Base-by-base conservation (phyloP, 2,329 filamentous ascomycete species). In the Endothia cerciana region DNA sequence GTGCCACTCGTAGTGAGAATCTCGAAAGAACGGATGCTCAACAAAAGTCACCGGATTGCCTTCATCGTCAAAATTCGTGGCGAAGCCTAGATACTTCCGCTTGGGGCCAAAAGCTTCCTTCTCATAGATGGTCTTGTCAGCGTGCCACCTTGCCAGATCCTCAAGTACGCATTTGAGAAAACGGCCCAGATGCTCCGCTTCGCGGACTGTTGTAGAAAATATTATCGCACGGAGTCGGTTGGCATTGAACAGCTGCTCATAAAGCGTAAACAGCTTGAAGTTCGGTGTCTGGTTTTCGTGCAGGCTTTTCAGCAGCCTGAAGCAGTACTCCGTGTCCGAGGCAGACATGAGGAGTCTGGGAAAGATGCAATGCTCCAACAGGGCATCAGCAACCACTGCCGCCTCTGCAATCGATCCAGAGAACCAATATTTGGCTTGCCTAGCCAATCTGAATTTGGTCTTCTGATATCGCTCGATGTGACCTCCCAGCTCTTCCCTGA, bases 351-450 rank as follows among this genome's bases (percentile, higher is more conserved):
- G 84, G 22, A 96, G 83, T 51, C 95, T 90, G 11, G 95, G 95
- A n/a, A 98, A 78, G 70, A 99, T 89, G 75, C 95, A 99, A 72
- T 96, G 90, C 77, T 98, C 93, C 11, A 99, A 85, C 22, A 99
- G 80, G 3, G 87, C 85, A 71, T 93, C 88, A 62, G 94, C 91
- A 4, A 96, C 83, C 8, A 81, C 82, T 65, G 91, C 88, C 47
- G 85, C 80, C 72, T 89, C 91, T 28, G 85, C 81, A 67, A 86
- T 85, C 69, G 88, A 83, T 11, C 86, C 84, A 4, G 85, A 80
- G 75, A 98, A 97, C 88, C 94, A 97, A 64, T 84, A 79, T 70
- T 88, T 83, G 74, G 94, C 93, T 72, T 94, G 91, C 69, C 89
- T 89, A 62, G 87, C 87, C 56, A 98, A 79, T 70, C 91, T 87